Conservation (phyloP, 176 grass and related monocot species). For the Lolium multiflorum region DNA sequence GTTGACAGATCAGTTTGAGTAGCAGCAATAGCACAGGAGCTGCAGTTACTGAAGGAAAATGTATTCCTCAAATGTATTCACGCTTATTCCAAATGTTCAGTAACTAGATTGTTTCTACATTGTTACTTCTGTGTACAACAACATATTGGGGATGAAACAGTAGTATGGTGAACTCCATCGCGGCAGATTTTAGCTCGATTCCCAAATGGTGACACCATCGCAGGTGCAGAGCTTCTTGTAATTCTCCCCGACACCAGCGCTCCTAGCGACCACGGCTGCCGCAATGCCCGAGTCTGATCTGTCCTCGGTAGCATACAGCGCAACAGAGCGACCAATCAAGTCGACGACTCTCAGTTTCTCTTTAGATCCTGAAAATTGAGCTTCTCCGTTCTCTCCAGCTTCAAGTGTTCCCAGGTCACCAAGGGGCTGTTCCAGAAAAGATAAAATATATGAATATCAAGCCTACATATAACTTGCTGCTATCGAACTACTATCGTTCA, state of each 20-base stretch:
- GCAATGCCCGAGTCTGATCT: conserved; percentile 68
- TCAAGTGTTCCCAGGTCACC: conserved; percentile 97
- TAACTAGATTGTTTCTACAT: conserved; percentile 43
- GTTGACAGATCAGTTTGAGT: conserved; percentile 33
- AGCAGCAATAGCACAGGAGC: conserved; percentile 31
- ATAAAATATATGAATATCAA: background rate
- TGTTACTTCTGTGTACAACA: conserved; percentile 33
- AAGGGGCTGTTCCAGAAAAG: conserved; percentile 50
- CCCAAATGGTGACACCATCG: conserved; percentile 94
- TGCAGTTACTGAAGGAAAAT: conserved; percentile 32
- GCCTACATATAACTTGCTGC: background rate
- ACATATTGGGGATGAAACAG: conserved; percentile 21
- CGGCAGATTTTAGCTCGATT: conserved; percentile 61
- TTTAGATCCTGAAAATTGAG: conserved; percentile 65
- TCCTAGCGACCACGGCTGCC: conserved; percentile 77
- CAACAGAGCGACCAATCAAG: conserved; percentile 86
- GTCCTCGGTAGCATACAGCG: conserved; percentile 68
- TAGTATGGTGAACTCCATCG: background rate
- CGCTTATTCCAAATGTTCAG: conserved; percentile 46
- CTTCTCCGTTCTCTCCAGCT: conserved; percentile 62
- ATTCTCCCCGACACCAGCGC: conserved; percentile 84
- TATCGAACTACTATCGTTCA: background rate
- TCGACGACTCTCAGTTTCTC: conserved; percentile 70
- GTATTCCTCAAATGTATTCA: conserved; percentile 48
- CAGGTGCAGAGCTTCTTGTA: conserved; percentile 96